Base-by-base conservation (phyloP, 352 stramenopile genomes). In the Globisporangium spiculum region DNA sequence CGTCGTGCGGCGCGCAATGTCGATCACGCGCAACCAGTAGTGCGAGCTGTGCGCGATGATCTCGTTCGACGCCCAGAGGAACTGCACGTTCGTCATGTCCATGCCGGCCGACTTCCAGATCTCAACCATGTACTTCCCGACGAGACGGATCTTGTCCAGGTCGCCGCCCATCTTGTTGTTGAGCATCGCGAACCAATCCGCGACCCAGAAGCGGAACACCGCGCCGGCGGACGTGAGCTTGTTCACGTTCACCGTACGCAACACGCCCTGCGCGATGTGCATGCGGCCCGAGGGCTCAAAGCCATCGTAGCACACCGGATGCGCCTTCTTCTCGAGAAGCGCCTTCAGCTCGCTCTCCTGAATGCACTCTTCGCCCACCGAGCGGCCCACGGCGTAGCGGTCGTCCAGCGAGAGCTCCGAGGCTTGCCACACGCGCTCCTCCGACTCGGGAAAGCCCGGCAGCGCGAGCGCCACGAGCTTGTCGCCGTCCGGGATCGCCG, bases 111-210 rank as follows among this genome's bases (percentile, higher is more conserved):
- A 98, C 79, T 98, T 99, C 98, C 98, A 99, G 67, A 99, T 98
- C 78, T 99, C 97, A 64, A 99, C 98, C 74, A 99, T 96, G 83
- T 99, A 99, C 65, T 94, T 78, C 57, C 94, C 94, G 48, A 98
- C 94, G 18, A 88, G 91, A 44, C 90, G 90, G 75, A 99, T 99
- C 83, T 99, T 99, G 54, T 96, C 86, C 27, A 99, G 78, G 75
- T 99, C 97, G 41, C 97, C 97, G 62, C 96, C 97, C 96, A 99
- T 99, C 82, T 99, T 99, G 80, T 98, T 98, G 80, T 99, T 99
- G 72, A 99, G 94, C 72, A 99, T 95, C 18, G 97, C 98, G 77
- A 99, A 99, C 98, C 98, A 99, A 78, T 99, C 98, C n/a, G 98
- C 98, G 32, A 99, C 97, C 98, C 98, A 99, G 79, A 99, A 99